Evolutionary conservation across 2,329 filamentous ascomycete species (phyloP).

Genomic region (Colletotrichum magnum): DNA sequence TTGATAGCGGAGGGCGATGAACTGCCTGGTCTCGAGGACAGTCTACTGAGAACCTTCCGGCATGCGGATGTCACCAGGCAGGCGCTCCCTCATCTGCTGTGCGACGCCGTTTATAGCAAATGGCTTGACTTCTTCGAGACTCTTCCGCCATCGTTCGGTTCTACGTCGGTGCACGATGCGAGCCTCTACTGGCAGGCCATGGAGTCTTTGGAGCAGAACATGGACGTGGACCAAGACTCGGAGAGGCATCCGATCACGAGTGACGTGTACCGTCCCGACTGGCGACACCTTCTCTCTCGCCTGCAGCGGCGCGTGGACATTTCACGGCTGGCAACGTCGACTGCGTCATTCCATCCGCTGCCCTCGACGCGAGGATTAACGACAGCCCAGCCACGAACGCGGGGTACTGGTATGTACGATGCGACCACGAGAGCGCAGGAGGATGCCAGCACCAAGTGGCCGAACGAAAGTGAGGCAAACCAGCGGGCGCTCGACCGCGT

Average conservation of each 20-base stretch:
- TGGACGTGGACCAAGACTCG: constrained; percentile 42
- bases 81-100: constrained; percentile 40
- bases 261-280: constrained; percentile 42
- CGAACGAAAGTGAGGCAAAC: constrained; percentile 48
- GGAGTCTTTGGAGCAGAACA: constrained; percentile 53
- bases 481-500: constrained; percentile 61
- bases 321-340: constrained; percentile 22
- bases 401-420: constrained; percentile 8
- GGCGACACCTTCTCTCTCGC: constrained; percentile 51
- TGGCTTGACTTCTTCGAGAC: constrained; percentile 52
- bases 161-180: constrained; percentile 18
- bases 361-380: constrained; percentile 37
- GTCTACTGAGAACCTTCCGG: constrained; percentile 27
- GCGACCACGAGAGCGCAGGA: background rate
- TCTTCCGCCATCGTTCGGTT: constrained; percentile 42
- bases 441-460: background rate
- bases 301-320: constrained; percentile 45
- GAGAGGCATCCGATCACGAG: constrained; percentile 4
- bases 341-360: constrained; percentile 42
- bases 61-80: constrained; percentile 21
- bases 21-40: constrained; percentile 33
- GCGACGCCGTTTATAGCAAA: constrained; percentile 46
- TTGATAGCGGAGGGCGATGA: constrained; percentile 38
- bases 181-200: constrained; percentile 49
- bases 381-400: constrained; percentile 22